Percentiles rank a stretch among this genome's conserved stretches.
Evolutionary conservation across 2,329 filamentous ascomycete species (phyloP).

Genomic region (Aureobasidium subglaciale): DNA sequence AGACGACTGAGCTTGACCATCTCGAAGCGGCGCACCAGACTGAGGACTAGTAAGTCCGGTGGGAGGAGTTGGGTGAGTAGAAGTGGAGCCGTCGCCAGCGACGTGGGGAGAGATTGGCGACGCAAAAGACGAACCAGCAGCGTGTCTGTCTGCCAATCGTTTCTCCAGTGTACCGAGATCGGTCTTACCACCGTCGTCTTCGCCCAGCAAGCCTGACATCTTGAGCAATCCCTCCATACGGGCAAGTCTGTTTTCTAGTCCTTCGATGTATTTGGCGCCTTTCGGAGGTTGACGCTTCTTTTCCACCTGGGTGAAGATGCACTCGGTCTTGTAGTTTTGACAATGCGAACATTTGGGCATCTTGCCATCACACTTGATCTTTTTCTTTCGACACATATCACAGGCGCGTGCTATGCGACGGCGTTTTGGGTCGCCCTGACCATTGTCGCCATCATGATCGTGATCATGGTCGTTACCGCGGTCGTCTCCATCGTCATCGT

Average conservation of each 20-base stretch:
- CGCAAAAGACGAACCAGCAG: constrained; percentile 17
- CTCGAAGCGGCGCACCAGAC: constrained; percentile 44
- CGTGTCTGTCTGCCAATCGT: constrained; percentile 49
- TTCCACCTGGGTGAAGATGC: constrained; percentile 94
- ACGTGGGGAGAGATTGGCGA: constrained; percentile 11
- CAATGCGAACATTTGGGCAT: constrained; percentile 92
- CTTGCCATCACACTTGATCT: constrained; percentile 97
- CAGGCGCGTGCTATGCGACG: constrained; percentile 84
- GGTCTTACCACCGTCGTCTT: constrained; percentile 77
- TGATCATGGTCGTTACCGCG: constrained; percentile 41
- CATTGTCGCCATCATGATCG: constrained; percentile 23
- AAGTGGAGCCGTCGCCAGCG: constrained; percentile 14
- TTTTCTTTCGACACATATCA: constrained; percentile 93
- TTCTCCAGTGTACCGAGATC: constrained; percentile 86
- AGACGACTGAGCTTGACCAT: constrained; percentile 35
- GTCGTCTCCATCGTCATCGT: constrained; percentile 23
- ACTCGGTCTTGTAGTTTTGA: constrained; percentile 96
- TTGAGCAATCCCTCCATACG: constrained; percentile 90
- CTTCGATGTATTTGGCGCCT: constrained; percentile 97
- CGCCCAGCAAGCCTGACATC: constrained; percentile 76
- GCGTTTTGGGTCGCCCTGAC: constrained; percentile 65
- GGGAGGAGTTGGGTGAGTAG: constrained; percentile 40
- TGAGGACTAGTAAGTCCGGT: constrained; percentile 44
- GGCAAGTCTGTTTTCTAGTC: constrained; percentile 86
- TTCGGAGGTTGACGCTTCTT: constrained; percentile 98